Base-by-base conservation (phyloP, 2,329 filamentous ascomycete genomes). In the Colletotrichum sp. region DNA sequence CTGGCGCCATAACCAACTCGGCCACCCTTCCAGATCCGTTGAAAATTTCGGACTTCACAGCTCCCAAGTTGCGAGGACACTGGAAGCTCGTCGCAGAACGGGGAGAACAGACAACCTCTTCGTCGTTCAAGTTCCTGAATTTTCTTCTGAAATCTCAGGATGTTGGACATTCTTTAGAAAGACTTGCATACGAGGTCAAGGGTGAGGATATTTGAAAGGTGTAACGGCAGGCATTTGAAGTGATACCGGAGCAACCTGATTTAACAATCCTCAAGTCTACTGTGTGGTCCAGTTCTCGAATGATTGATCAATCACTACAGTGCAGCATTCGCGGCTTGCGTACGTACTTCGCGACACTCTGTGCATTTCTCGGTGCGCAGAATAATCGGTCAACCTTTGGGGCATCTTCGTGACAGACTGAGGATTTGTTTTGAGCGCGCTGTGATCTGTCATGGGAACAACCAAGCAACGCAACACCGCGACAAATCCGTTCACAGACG, bases 1-100 rank as follows among this genome's bases (percentile, higher is more conserved):
- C 61, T 44, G 61, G 61, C 61, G 61, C 61, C 34, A 44, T 64
- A 64, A 64, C 61, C 61, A 64, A 64, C 61, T 64, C 61, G 61
- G 61, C 61, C 34, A 64, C 61, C 61, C 61, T 64, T 44, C 61
- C 61, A 61, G 34, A 28, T 64, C 34, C 7, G 34, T 27, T 44
- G n/a, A 2, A 11, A 44, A 8, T 3, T 8, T 1, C 0, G 0
- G 5, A 22, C 34, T 44, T 9, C 15, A 30, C 59, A 25, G 27
- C 3, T 22, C 1, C 12, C 30, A 32, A 32, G 15, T 34, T 36
- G n/a, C 59, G 30, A 61, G 6, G 11, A 0, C 59, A 32, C 1
- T 3, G 8, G 19, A 12, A 22, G 12, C 25, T 28, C 22, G 55
- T 22, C 55, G 55, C 1, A 22, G 55, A 27, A 15, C n/a, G 59